These are phyloP conservation scores for Colletotrichum horii DNA, from an alignment of 2,329 filamentous ascomycete species.

Conservation along the genomic window DNA sequence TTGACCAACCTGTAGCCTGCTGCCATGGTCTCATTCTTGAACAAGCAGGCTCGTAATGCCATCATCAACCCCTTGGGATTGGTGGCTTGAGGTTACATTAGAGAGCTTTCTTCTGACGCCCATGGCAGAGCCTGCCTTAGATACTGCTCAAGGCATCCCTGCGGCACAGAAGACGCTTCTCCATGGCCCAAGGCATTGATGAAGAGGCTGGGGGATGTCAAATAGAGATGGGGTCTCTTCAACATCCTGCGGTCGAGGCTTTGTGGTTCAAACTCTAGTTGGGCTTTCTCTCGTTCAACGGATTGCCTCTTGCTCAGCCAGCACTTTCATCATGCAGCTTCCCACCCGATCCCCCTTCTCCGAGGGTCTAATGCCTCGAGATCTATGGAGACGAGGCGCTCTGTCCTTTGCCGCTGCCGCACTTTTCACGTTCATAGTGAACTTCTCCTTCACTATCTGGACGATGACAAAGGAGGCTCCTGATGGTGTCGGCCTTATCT, in stretches of 20 bases:
- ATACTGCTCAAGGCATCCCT: not conserved
- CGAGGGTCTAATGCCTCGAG: not conserved
- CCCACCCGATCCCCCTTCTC: not conserved
- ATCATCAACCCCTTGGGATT: accelerated
- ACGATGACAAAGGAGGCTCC: not conserved
- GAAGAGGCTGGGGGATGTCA: too few species aligned
- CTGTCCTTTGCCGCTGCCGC: accelerated
- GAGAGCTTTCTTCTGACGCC: not conserved
- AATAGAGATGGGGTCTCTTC: too few species aligned
- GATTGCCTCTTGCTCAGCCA: not conserved
- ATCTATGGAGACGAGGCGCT: not conserved
- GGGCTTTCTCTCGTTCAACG: not conserved
- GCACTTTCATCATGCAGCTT: not conserved
- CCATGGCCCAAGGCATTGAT: too few species aligned
- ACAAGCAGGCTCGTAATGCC: not conserved
- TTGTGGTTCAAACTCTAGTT: not conserved
- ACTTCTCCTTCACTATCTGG: not conserved
- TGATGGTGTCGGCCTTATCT: not conserved
- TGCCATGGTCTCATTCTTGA: not conserved
- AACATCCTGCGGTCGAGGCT: too few species aligned
- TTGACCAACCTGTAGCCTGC: not conserved
- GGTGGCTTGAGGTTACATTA: not conserved
- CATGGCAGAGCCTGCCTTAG: not conserved
- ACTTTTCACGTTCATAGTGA: not conserved
- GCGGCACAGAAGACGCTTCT: not conserved